A percentile compares a stretch with the other conserved stretches of the same genome.
These are phyloP conservation scores for Phaeotremella fagi DNA, from an alignment of 768 basidiomycete species.

Conservation along the genomic window DNA sequence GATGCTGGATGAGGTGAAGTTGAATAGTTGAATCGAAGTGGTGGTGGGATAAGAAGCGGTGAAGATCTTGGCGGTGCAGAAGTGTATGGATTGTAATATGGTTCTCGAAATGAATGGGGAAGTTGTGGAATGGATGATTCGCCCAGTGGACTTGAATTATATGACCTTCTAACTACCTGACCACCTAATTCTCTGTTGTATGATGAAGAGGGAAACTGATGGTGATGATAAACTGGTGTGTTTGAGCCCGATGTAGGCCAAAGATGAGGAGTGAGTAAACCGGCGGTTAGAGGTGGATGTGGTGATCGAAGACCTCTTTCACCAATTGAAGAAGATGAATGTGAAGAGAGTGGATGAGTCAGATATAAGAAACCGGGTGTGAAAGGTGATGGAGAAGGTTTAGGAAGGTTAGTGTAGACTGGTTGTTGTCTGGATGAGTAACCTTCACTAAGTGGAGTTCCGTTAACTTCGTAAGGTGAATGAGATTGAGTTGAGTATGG, in stretches of 20 bases:
- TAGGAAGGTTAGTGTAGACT: background rate
- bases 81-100: conserved; percentile 2
- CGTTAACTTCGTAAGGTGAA: background rate
- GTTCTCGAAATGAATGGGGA: background rate
- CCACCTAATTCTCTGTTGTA: too few species aligned
- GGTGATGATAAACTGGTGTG: background rate
- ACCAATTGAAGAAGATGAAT: conserved; percentile 7
- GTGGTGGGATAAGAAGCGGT: conserved; percentile 32
- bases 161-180: too few species aligned
- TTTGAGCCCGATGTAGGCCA: conserved; percentile 9
- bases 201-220: background rate
- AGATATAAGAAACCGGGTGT: conserved; percentile 12
- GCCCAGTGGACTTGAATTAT: conserved; percentile 12
- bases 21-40: conserved; percentile 39
- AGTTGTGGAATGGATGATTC: conserved; percentile 7
- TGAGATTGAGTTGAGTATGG: background rate
- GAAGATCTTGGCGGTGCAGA: conserved; percentile 1
- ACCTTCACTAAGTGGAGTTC: background rate
- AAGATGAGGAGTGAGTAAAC: conserved; percentile 5
- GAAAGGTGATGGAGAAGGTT: conserved; percentile 5
- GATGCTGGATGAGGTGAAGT: too few species aligned
- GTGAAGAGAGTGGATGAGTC: conserved; percentile 12
- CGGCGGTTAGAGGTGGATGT: conserved; percentile 26
- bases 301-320: conserved; percentile 20
- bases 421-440: too few species aligned